Evolutionary conservation across 495 filamentous ascomycete species (phyloP), one percentile per base, ranked within the genome.

Genomic region (Hypoxylon perforatum): DNA sequence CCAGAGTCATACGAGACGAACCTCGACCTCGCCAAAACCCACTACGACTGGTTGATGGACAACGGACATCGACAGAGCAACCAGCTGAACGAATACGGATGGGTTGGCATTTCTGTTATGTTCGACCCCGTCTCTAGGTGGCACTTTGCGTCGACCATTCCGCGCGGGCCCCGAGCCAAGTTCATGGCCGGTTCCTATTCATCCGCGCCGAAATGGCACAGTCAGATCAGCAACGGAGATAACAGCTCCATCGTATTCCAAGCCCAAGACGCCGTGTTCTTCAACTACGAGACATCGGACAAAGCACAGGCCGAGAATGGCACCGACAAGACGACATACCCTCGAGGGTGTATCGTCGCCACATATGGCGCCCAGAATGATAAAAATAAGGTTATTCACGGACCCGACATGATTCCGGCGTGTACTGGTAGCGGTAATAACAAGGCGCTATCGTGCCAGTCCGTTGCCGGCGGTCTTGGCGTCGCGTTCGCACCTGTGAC

Each of bases 271-370:
- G 39, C 39, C 14, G 39, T 42, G 14, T 42, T 42, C 39, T 42
- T 42, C 39, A 42, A 42, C 8, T 42, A 42, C 15, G 39, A 42
- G 39, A 42, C 39, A 42, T 42, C 39, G 39, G 39, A 42, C 39
- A 42, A 42, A 17, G 39, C 39, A 42, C 12, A 42, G 15, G 17
- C 8, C 39, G 14, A 42, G 14, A 15, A 42, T 6, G 39, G 17
- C 15, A 12, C 14, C 10, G n/a, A 17, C 39, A 42, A 17, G 14
- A 42, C 4, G 39, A 15, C 39, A 17, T 42, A 42, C 17, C 39
- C 39, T 42, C 39, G 14, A 17, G 39, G 39, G 2, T 42, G 39
- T n/a, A 42, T 42, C 12, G 39, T 42, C 39, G 39, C 39, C 12
- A 42, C 39, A 3, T 42, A 42, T 17, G 39, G 39, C n/a, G 39